Conservation (phyloP, 2,329 filamentous ascomycete genomes). For the Trichoderma sp. region DNA sequence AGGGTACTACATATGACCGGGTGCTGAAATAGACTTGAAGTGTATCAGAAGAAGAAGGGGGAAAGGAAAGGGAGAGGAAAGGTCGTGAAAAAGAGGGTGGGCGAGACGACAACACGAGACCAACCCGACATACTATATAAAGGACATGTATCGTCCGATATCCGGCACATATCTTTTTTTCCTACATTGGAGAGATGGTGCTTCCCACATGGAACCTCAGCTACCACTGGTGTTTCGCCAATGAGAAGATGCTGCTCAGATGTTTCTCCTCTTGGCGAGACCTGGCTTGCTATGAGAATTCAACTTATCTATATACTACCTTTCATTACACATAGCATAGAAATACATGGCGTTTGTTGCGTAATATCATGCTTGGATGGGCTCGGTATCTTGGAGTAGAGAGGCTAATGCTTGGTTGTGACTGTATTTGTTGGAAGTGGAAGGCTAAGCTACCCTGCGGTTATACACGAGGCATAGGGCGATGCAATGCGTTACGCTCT, state of each 20-base stretch:
- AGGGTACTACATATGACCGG: constrained; percentile 73
- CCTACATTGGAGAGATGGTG: not conserved
- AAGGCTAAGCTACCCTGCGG: not conserved
- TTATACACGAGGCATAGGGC: not conserved
- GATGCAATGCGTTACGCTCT: not conserved
- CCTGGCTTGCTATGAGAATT: not conserved
- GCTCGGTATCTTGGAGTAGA: not conserved
- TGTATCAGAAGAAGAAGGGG: not conserved
- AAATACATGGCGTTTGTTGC: constrained; percentile 24
- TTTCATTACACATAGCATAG: constrained; percentile 26
- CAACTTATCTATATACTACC: constrained; percentile 21
- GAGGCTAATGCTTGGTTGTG: not conserved
- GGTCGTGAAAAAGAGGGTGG: not conserved
- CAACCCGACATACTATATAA: constrained; percentile 14
- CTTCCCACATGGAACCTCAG: not conserved
- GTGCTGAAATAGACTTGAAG: constrained; percentile 65
- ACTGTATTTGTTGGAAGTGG: not conserved
- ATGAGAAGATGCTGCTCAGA: not conserved
- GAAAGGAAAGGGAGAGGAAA: not conserved
- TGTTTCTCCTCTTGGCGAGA: not conserved
- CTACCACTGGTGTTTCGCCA: not conserved
- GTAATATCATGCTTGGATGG: not conserved
- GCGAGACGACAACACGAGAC: not conserved
- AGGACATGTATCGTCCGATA: constrained; percentile 17
- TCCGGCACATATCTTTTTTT: not conserved